Evolutionary conservation across 768 basidiomycete genomes (phyloP).

Genomic region (Lentinus tigrinus): DNA sequence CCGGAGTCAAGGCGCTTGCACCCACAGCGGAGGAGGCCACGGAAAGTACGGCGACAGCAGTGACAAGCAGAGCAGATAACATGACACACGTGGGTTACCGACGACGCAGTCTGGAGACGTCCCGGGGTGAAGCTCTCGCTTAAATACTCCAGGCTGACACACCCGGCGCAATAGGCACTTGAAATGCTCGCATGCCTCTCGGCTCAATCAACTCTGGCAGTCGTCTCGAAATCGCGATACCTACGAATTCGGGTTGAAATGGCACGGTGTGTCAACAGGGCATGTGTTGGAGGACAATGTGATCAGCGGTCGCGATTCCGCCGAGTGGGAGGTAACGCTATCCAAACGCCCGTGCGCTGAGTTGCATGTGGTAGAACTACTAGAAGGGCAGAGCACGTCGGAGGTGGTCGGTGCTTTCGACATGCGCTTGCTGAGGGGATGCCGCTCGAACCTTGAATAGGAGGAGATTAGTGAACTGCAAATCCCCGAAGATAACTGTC

Average conservation of each 20-base stretch:
- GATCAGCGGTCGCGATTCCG: not conserved
- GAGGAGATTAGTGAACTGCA: not conserved
- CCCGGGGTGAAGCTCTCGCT: not conserved
- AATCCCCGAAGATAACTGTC: not conserved
- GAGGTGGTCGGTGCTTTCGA: no score
- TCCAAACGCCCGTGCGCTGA: not conserved
- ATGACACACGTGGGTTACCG: not conserved
- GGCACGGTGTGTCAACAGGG: not conserved
- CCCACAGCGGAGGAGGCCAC: not conserved
- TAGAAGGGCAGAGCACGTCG: not conserved
- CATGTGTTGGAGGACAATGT: not conserved
- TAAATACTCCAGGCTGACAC: no score
- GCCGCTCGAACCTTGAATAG: not conserved
- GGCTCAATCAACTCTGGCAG: no score
- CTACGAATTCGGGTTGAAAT: not conserved
- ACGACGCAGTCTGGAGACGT: not conserved
- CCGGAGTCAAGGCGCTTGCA: conserved; percentile 29
- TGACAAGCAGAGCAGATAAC: not conserved
- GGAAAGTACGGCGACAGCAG: not conserved
- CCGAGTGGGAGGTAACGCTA: no score
- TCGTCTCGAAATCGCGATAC: no score
- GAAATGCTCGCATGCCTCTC: no score
- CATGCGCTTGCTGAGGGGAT: not conserved
- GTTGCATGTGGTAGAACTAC: not conserved
- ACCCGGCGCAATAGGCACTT: no score